Conservation (phyloP, 495 filamentous ascomycete genomes). For the Aspergillus olivimuriae region DNA sequence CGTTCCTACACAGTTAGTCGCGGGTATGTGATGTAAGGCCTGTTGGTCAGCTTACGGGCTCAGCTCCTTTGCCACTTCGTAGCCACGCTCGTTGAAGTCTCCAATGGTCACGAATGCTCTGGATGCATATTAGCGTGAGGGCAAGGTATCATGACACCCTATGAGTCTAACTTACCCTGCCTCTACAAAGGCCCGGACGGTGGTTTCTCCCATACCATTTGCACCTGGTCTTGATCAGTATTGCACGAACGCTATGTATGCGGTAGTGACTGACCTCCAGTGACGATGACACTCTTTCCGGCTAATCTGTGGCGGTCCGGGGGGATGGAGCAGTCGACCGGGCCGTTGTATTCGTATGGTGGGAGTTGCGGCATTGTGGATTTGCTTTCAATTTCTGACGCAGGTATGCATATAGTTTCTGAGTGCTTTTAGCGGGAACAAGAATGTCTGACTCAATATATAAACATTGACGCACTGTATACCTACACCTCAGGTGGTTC, state of each 20-base stretch:
- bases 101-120: slow-evolving; percentile 31
- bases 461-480: too few species aligned
- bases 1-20: too few species aligned
- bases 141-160: background rate
- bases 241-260: too few species aligned
- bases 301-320: slow-evolving; percentile 10
- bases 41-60: slow-evolving; percentile 4
- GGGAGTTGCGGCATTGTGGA: slow-evolving; percentile 15
- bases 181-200: slow-evolving; percentile 24
- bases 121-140: background rate
- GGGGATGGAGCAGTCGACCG: slow-evolving; percentile 18
- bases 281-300: slow-evolving; percentile 27
- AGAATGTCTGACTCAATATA: too few species aligned
- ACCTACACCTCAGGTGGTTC: too few species aligned
- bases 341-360: slow-evolving; percentile 17
- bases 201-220: slow-evolving; percentile 38
- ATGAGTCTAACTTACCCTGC: slow-evolving; percentile 11
- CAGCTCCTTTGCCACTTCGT: slow-evolving; percentile 17
- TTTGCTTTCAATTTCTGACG: too few species aligned
- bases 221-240: slow-evolving; percentile 18
- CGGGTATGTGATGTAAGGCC: too few species aligned
- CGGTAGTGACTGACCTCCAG: slow-evolving; percentile 6
- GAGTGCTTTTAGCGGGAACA: too few species aligned
- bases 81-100: slow-evolving; percentile 26
- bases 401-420: too few species aligned